A percentile compares a stretch with the other conserved stretches of the same genome.
phyloP scores from a whole-genome alignment of 2,329 filamentous ascomycete genomes.

The Fusarium hostae region DNA sequence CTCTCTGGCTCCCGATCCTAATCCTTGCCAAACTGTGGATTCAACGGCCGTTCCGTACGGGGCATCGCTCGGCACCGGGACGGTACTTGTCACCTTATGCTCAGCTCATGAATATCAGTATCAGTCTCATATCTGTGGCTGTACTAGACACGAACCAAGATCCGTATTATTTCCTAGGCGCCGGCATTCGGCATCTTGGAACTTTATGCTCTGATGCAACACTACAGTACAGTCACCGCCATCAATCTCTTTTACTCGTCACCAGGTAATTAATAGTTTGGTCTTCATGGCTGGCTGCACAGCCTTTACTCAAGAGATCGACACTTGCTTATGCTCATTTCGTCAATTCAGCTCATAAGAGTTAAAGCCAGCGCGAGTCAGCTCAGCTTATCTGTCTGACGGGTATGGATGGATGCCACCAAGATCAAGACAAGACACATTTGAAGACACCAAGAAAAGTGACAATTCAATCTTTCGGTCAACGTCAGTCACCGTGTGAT shows the following conservation, averaged over 20 bases:
- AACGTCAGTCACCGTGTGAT: conserved; percentile 8
- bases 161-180: neutral
- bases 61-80: conserved; percentile 39
- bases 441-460: neutral
- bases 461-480: conserved; percentile 25
- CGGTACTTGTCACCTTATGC: conserved; percentile 43
- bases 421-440: neutral
- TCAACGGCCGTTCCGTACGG: conserved; percentile 39
- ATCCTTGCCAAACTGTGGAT: conserved; percentile 16
- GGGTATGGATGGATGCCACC: conserved; percentile 3
- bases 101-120: conserved; percentile 31
- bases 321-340: neutral
- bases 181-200: conserved; percentile 36
- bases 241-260: conserved; percentile 10
- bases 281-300: conserved; percentile 7
- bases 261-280: neutral
- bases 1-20: conserved; percentile 14
- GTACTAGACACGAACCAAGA: neutral
- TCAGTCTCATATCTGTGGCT: conserved; percentile 8
- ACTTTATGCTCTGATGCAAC: neutral
- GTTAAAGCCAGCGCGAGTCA: conserved; percentile 38
- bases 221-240: conserved; percentile 10
- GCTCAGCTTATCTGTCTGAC: conserved; percentile 43
- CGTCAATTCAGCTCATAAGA: conserved; percentile 20
- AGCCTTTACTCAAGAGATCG: neutral